Base-by-base conservation (phyloP, 176 grass and related monocot genomes). In the Cenchrus purpureus region DNA sequence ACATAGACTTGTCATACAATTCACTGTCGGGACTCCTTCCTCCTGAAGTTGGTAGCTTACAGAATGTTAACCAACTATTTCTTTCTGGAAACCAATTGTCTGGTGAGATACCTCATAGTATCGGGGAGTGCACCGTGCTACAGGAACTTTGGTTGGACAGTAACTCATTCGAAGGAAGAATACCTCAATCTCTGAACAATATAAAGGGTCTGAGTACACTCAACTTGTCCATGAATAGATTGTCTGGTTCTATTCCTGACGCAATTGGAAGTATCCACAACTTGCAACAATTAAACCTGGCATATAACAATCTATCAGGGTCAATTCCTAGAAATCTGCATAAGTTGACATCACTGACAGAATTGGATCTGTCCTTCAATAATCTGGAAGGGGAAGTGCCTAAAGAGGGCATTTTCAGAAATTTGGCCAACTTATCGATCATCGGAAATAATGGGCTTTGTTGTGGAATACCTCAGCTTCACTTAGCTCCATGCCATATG, bases 321-420 rank as follows among this genome's bases (percentile, higher is more conserved):
- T 10, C 46, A 0, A 88, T 92, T 15, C 87, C 90, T 1, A 12
- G 0, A 45, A 3, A 19, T 20, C 43, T 87, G 16, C 49, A 87
- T 10, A 79, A 79, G 10, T 48, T 84, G 70, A 71, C 56, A 31
- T 53, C 64, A 65, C 22, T 80, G 6, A n/a, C 4, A 4, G 1
- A n/a, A 7, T 61, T 92, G 4, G 75, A 91, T 63, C 6, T 88
- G 34, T 88, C 85, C 7, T 91, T 53, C 46, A 85, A 88, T 46
- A 67, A 82, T 50, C 52, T 91, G 46, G 64, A 62, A 2, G 89
- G 89, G 5, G 12, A 82, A 83, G 84, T 91, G 1, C 89, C 89
- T 20, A 87, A 13, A 61, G 37, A 56, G 0, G 79, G 84, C 4
- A 46, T 91, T 40, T 91, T 91, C 20, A 45, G 22, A 87, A 80